Base-by-base conservation (phyloP, 2,329 filamentous ascomycete species). In the Dactylellina sp. region DNA sequence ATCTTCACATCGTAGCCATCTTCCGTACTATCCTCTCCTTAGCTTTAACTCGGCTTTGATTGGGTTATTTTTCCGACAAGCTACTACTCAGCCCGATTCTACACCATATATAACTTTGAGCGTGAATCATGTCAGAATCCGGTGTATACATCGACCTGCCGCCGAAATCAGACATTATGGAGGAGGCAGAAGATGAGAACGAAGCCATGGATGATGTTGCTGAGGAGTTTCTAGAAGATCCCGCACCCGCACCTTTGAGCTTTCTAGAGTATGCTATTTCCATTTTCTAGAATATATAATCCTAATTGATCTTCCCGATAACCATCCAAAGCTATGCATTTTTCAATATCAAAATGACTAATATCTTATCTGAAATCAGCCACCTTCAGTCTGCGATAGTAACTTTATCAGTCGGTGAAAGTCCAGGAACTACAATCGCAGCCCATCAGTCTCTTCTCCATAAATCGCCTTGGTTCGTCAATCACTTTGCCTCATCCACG, bases 391-490 rank as follows among this genome's bases (percentile, higher is more conserved):
- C 89, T 75, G 89, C 91, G 0, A 84, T 92, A 9, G 86, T 93
- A 32, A 87, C 88, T 14, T 81, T 93, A 25, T 79, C 88, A n/a
- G 84, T 92, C 18, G 89, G 90, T 11, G 64, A 86, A 88, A 2
- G 80, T 82, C 1, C 70, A 28, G 84, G 86, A 78, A 88, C 87
- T 7, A 84, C 88, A 32, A 85, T 97, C 70, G 89, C 88, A 22
- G 92, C 92, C 5, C 93, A 97, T 81, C 90, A 96, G 82, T 89
- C 84, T 1, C 85, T 97, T 24, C 84, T 98, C 37, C 79, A 83
- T 9, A 86, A 89, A 80, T 94, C 91, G 46, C 91, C 92, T 0
- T 93, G 86, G 81, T 92, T 97, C 79, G 56, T 57, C 39, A 84
- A 84, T 9, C 85, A 88, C 20, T 84, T 86, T 5, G 88, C 89